These are phyloP conservation scores for Sclerotinia glacialis DNA, from an alignment of 2,329 filamentous ascomycete genomes.

Conservation along the genomic window DNA sequence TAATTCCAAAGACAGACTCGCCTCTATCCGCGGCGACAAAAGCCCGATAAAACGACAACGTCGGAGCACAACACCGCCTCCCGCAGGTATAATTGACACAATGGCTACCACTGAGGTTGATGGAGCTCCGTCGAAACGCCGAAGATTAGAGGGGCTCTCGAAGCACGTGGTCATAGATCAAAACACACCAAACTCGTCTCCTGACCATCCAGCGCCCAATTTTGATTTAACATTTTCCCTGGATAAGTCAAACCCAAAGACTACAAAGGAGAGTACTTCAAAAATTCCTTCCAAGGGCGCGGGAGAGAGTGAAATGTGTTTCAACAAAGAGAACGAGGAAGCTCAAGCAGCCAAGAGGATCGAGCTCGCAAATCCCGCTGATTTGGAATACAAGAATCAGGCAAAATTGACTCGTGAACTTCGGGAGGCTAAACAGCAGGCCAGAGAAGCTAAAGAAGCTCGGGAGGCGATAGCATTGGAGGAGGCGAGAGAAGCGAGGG, in stretches of 20 bases:
- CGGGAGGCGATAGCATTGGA: slow-evolving; percentile 40
- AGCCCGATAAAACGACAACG: slow-evolving; percentile 56
- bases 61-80: slow-evolving; percentile 57
- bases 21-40: slow-evolving; percentile 47
- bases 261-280: neutral
- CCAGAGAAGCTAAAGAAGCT: slow-evolving; percentile 32
- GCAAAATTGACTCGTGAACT: slow-evolving; percentile 30
- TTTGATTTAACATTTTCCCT: slow-evolving; percentile 28
- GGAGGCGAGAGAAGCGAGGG: slow-evolving; percentile 32
- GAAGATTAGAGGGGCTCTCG: slow-evolving; percentile 49
- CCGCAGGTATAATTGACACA: slow-evolving; percentile 43
- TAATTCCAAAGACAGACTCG: slow-evolving; percentile 55
- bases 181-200: slow-evolving; percentile 32
- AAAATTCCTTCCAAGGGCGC: neutral
- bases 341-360: slow-evolving; percentile 37
- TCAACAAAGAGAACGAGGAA: slow-evolving; percentile 39
- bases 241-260: slow-evolving; percentile 24
- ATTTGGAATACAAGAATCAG: slow-evolving; percentile 33
- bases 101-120: slow-evolving; percentile 50
- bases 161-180: slow-evolving; percentile 30
- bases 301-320: slow-evolving; percentile 33
- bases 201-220: slow-evolving; percentile 30
- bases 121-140: slow-evolving; percentile 53
- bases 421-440: slow-evolving; percentile 34
- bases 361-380: slow-evolving; percentile 31